Conservation (phyloP, 2,329 filamentous ascomycete genomes). For the Colletotrichum higginsianum region DNA sequence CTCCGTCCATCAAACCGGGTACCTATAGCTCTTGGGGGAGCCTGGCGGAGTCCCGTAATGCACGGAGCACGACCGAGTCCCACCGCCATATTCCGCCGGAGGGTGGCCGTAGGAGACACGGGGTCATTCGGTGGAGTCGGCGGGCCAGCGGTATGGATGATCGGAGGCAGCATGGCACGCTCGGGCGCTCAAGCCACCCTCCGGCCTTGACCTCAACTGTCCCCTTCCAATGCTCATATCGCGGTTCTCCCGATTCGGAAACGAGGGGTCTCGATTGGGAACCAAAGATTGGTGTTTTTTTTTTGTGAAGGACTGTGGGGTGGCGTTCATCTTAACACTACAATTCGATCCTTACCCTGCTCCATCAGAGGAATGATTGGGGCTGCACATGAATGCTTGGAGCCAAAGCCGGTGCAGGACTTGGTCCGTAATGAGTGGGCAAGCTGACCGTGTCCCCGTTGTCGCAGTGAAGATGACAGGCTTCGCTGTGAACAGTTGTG, state of each 20-base stretch:
- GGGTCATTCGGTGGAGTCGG: constrained; percentile 3
- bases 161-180: background rate
- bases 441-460: background rate
- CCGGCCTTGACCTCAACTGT: background rate
- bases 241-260: background rate
- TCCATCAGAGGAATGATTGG: background rate
- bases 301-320: background rate
- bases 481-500: background rate
- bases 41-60: background rate
- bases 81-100: background rate
- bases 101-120: constrained; percentile 1
- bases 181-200: background rate
- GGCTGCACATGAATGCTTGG: too few relatives aligned
- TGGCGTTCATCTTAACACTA: background rate
- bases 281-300: background rate
- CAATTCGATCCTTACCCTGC: background rate
- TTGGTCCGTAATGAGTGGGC: background rate
- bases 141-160: background rate
- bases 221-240: background rate
- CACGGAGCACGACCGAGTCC: background rate
- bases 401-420: background rate
- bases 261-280: background rate
- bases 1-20: background rate
- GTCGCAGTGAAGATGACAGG: background rate
- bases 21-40: background rate